Evolutionary conservation across 2,329 filamentous ascomycete species (phyloP), one percentile per base, ranked within the genome.

Genomic region (Pyrenophora seminiperda): DNA sequence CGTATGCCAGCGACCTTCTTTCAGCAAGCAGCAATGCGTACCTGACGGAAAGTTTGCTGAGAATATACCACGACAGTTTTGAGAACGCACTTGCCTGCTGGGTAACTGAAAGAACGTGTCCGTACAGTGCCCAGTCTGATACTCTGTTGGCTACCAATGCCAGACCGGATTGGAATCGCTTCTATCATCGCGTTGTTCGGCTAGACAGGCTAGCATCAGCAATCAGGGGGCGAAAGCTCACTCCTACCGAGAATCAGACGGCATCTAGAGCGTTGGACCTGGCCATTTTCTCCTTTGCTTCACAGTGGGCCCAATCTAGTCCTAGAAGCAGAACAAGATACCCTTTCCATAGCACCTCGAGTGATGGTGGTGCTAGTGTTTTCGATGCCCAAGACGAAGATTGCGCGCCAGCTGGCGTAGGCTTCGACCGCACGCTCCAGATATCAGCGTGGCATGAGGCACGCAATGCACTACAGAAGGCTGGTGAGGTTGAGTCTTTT

Each of bases 81-180:
- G 80, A 82, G 54, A 77, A 81, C 56, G 79, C 76, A 10, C 64
- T 82, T 5, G 77, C 79, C 1, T 82, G 80, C 59, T 83, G 80
- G 80, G 57, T 82, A 14, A 80, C 79, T 0, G 80, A 82, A 52
- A 72, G 75, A 38, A 82, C 78, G 2, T 83, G 80, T 45, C 80
- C 80, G 0, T 82, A 82, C 56, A 70, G 70, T 54, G 59, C 71
- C 37, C 53, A 63, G 33, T 59, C 59, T 43, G 61, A 68, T 18
- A 54, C 53, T 29, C 65, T 57, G 22, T 59, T 63, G 40, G 63
- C 63, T 20, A 47, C 63, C 45, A 68, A 75, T 30, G 70, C 69
- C 47, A 76, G 77, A 1, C 67, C 75, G 0, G 68, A 71, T 0
- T 80, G 76, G 77, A 81, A 80, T 47, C 71, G 78, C 17, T 78